Conservation (phyloP, 805 yeast species). For the Pichia cephalocereana region DNA sequence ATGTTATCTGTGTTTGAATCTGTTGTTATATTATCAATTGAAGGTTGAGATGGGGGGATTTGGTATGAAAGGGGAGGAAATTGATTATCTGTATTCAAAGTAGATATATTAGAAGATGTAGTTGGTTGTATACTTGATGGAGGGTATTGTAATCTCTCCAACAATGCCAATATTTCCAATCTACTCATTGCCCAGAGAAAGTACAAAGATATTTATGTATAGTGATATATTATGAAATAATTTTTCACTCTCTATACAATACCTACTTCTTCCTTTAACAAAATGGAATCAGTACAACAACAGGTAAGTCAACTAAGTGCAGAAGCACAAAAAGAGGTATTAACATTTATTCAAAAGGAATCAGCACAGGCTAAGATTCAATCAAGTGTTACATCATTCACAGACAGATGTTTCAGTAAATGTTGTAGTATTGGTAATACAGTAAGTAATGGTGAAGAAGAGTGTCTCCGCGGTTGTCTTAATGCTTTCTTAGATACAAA, state of each 20-base stretch:
- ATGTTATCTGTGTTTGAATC: no score
- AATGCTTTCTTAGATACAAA: conserved; percentile 83
- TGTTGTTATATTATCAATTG: no score
- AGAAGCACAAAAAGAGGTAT: conserved; percentile 60
- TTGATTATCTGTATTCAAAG: no score
- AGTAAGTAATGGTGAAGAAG: conserved; percentile 43
- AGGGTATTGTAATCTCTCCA: not conserved
- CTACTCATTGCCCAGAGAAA: no score
- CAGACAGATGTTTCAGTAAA: conserved; percentile 84
- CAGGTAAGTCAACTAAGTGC: conserved; percentile 42
- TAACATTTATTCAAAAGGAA: conserved; percentile 71
- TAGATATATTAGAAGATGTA: no score
- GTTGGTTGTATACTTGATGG: not conserved
- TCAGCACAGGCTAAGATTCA: conserved; percentile 83
- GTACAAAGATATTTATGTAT: no score
- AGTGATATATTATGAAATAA: no score
- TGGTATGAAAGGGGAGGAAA: no score
- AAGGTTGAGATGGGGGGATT: no score
- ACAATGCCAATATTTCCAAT: not conserved
- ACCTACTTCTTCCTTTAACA: no score
- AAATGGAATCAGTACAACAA: no score
- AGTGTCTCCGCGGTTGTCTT: conserved; percentile 72
- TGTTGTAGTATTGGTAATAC: conserved; percentile 50
- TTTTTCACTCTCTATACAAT: no score
- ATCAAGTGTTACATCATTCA: conserved; percentile 80